phyloP scores from a whole-genome alignment of 1,139 yeast species.

The Candida mesenterica region DNA sequence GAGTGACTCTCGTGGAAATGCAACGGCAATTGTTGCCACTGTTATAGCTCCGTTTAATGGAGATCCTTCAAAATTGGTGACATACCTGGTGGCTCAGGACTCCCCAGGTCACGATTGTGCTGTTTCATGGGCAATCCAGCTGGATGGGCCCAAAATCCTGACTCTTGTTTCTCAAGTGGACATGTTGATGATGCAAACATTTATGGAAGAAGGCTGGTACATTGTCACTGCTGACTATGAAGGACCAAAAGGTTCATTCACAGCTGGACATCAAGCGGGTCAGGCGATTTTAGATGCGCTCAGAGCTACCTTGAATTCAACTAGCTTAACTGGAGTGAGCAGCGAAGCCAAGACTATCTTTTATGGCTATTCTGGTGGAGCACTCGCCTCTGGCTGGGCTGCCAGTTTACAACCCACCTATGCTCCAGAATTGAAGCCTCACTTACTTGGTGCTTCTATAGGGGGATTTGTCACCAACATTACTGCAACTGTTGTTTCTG shows the following conservation, averaged over 20 bases:
- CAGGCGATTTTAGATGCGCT: conserved; percentile 28
- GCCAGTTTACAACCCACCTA: conserved; percentile 31
- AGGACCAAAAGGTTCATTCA: conserved; percentile 28
- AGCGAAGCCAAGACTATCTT: conserved; percentile 19
- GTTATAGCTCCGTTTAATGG: conserved; percentile 32
- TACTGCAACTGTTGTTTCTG: conserved; percentile 16
- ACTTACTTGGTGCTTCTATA: conserved; percentile 31
- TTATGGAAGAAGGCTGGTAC: conserved; percentile 29
- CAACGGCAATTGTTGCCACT: conserved; percentile 32
- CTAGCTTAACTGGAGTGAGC: conserved; percentile 19
- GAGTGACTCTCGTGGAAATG: conserved; percentile 29
- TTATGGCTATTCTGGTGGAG: conserved; percentile 29
- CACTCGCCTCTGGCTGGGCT: conserved; percentile 39
- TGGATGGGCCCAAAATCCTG: conserved; percentile 15
- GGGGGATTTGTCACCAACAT: conserved; percentile 33
- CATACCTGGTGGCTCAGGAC: conserved; percentile 37
- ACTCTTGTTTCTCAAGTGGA: conserved; percentile 23
- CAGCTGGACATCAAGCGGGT: conserved; percentile 30
- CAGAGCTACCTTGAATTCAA: conserved; percentile 23
- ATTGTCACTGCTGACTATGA: conserved; percentile 36
- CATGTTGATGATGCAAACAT: conserved; percentile 16
- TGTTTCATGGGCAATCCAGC: conserved; percentile 29
- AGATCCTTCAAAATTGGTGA: conserved; percentile 26
- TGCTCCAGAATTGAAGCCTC: conserved; percentile 29
- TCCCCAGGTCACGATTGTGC: conserved; percentile 30